Percentiles rank a stretch among this genome's conserved stretches.
Evolutionary conservation across 306 rosid genomes (phyloP).

Genomic region (Cucurbita maxima): DNA sequence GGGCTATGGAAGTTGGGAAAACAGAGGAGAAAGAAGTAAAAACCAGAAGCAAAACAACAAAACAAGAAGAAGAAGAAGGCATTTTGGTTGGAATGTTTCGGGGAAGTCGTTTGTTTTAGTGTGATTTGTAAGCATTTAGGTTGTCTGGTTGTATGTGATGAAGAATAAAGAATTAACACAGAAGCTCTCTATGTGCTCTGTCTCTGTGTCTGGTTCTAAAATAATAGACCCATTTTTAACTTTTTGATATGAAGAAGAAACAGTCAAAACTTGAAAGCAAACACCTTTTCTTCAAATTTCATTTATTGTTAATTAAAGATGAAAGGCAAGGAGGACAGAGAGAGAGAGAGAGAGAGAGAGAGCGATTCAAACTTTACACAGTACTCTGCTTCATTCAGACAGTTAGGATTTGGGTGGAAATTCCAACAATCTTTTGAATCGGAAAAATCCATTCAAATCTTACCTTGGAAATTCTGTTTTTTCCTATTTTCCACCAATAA

Average conservation of each 20-base stretch:
- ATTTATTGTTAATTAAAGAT: not conserved
- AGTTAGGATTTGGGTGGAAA: constrained; percentile 7
- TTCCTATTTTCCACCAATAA: not conserved
- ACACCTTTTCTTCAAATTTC: not conserved
- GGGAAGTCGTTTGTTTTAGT: constrained; percentile 31
- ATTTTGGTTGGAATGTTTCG: constrained; percentile 34
- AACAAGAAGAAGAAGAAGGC: constrained; percentile 18
- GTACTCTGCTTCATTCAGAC: not conserved
- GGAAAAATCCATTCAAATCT: not conserved
- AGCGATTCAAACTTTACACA: not conserved
- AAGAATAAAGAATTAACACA: not conserved
- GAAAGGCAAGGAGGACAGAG: not conserved
- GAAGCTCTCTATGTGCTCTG: no score
- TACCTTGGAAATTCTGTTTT: not conserved
- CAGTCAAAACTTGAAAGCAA: not conserved
- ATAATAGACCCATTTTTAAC: no score
- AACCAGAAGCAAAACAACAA: constrained; percentile 52
- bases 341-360: not conserved
- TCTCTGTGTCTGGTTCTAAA: no score
- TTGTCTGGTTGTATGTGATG: constrained; percentile 58
- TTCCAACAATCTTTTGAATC: not conserved
- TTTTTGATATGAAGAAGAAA: not conserved
- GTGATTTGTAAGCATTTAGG: constrained; percentile 42
- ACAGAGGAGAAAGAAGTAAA: constrained; percentile 29
- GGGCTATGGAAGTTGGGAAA: constrained; percentile 28